These are phyloP conservation scores for Thuja plicata DNA, from an alignment of 83 land plant species.

Conservation along the genomic window DNA sequence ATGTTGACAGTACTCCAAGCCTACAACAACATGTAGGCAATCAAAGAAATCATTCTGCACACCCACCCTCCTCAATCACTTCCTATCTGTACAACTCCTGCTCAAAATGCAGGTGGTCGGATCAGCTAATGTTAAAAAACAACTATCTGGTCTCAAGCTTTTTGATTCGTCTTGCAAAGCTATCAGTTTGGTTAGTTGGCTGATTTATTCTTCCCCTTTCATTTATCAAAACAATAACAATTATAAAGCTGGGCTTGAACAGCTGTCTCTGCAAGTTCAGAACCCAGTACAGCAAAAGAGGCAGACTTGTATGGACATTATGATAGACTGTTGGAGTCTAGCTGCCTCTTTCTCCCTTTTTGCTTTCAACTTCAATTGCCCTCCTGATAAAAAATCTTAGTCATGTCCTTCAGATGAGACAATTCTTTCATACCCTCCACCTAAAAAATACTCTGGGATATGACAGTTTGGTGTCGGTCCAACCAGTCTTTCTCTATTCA, in stretches of 20 bases:
- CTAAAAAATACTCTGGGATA: background rate
- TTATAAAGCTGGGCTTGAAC: background rate
- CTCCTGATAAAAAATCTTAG: background rate
- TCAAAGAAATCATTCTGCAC: background rate
- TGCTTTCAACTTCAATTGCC: constrained; percentile 1
- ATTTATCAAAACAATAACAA: background rate
- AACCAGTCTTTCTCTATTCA: background rate
- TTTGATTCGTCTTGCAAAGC: background rate
- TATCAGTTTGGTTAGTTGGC: background rate
- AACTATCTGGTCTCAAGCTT: background rate
- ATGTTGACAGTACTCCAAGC: background rate
- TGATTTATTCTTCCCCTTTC: background rate
- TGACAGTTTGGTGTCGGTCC: background rate
- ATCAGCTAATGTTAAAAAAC: background rate
- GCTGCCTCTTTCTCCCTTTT: background rate
- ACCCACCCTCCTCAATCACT: background rate
- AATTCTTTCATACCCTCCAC: constrained; percentile 5
- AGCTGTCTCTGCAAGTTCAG: background rate
- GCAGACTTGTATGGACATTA: background rate
- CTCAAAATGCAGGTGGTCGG: background rate
- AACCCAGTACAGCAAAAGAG: background rate
- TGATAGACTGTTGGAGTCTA: background rate
- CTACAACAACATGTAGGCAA: background rate
- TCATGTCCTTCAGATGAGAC: constrained; percentile 2
- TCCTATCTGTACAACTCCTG: constrained; percentile 7